phyloP scores from a whole-genome alignment of 306 rosid genomes.

The Castanea mollissima region DNA sequence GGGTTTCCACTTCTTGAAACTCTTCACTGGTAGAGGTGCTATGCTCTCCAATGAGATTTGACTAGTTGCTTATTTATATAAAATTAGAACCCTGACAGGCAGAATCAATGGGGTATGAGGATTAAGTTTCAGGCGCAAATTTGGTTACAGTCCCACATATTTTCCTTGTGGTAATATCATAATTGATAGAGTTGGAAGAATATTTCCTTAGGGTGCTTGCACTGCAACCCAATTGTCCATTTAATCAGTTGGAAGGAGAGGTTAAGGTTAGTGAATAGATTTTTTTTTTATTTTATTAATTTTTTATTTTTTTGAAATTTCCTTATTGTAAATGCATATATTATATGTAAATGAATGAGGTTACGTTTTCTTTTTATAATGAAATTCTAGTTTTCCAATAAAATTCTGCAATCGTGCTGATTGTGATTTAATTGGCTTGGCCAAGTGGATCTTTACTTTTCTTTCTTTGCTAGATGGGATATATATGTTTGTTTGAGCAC shows the following conservation, averaged over 20 bases:
- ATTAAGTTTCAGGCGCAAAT: background rate
- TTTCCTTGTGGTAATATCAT: conserved; percentile 17
- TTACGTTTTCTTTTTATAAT: conserved; percentile 22
- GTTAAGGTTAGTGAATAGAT: conserved; percentile 30
- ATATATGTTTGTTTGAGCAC: background rate
- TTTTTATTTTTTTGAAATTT: conserved; percentile 13
- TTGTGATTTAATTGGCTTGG: conserved; percentile 7
- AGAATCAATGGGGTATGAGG: conserved; percentile 9
- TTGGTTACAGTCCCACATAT: conserved; percentile 22
- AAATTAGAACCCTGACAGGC: conserved; percentile 8
- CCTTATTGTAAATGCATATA: conserved; percentile 41
- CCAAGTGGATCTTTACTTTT: background rate
- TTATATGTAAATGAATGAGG: conserved; percentile 40
- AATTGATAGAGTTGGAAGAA: conserved; percentile 24
- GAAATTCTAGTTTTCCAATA: conserved; percentile 24
- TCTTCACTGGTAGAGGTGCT: conserved; percentile 24
- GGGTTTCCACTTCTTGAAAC: conserved; percentile 23
- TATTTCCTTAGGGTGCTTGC: conserved; percentile 15
- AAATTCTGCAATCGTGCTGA: conserved; percentile 15
- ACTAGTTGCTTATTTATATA: conserved; percentile 13
- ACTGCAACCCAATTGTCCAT: conserved; percentile 24
- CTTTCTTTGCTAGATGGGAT: background rate
- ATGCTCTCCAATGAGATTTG: conserved; percentile 18
- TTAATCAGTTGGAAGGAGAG: conserved; percentile 33
- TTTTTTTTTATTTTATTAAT: conserved; percentile 22